Base-by-base conservation (phyloP, 2,329 filamentous ascomycete genomes). In the Colletotrichum sp. region DNA sequence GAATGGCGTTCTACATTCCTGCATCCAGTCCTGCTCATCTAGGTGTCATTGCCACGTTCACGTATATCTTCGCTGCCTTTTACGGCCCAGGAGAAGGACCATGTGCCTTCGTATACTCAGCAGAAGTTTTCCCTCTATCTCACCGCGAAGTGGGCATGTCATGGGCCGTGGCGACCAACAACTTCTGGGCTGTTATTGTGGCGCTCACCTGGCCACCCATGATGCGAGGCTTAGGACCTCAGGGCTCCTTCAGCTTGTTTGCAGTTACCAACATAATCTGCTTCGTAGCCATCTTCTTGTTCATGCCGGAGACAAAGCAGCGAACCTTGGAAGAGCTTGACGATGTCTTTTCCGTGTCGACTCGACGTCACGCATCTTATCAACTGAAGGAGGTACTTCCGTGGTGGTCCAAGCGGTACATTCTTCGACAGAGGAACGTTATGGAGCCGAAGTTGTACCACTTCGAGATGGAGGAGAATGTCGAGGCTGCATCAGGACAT, bases 1-100 rank as follows among this genome's bases (percentile, higher is more conserved):
- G 83, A 69, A 80, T 84, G 57, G 84, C 81, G 73, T 85, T 82
- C 15, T 76, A 83, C 38, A 81, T 84, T 54, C 78, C 81, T 18
- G 75, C 76, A 1, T 73, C 74, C 8, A 66, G 80, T n/a, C 85
- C 78, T 1, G 84, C 86, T 1, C 87, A 88, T 70, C 83, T 90
- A 24, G 88, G 84, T 47, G 80, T 90, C 2, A 87, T 93, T 31
- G 89, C 90, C 1, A 82, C 92, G 8, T 93, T 93, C 76, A 84
- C 93, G 73, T 93, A 90, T 82, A 79, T 93, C n/a, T 94, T 93
- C 76, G 90, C 88, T 3, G 90, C 90, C 6, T 92, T 92, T 76
- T 93, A 93, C 81, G 91, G 90, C 0, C 90, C 91, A 0, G 91
- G 91, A 18, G 76, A 75, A 77, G 91, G 91, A 0, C 87, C 90